Evolutionary conservation across 2,329 filamentous ascomycete species (phyloP), one percentile per base, ranked within the genome.

Genomic region (Diaporthe eres): DNA sequence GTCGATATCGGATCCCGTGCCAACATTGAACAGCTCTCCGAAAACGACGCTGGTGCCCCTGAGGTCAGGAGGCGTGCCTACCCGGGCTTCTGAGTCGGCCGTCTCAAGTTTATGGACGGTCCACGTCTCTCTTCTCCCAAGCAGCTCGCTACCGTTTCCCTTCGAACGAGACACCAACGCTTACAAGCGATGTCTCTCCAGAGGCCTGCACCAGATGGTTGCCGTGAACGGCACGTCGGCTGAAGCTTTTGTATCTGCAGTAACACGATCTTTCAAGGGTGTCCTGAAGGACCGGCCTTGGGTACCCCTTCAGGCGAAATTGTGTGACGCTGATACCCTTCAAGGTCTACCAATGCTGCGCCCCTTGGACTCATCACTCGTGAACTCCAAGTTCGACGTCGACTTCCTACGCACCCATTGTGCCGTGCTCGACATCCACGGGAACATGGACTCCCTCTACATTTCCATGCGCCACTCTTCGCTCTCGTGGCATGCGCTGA

Each of bases 131-230:
- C 85, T 92, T 17, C 84, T 92, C 51, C 90, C 90, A 5, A 88
- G 86, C 63, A 85, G 84, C 17, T 86, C 86, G 47, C 87, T 89
- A 74, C 88, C 89, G 6, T 91, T 91, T 77, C 90, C 90, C 0
- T 92, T 92, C 80, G 90, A 92, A 81, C 90, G 90, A 79, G 89
- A 91, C 78, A 91, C 90, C 19, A 88, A 86, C 55, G 90, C 90
- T 5, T 92, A 92, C 81, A 91, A 91, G 79, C 86, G 90, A 58
- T 91, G 90, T 60, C 84, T 92, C 6, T 92, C 90, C 19, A 88
- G 90, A 22, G 90, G 90, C 4, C 85, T 92, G 60, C 90, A 92
- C 78, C 88, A 88, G 75, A 88, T 90, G 82, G 85, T 92, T 25
- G 88, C 87, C 12, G 85, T 92, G 17, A 85, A 85, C 58, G 89